Percentiles rank a stretch among this genome's conserved stretches.
Evolutionary conservation across 2,329 filamentous ascomycete species (phyloP).

Genomic region (Metarhizium sp.): DNA sequence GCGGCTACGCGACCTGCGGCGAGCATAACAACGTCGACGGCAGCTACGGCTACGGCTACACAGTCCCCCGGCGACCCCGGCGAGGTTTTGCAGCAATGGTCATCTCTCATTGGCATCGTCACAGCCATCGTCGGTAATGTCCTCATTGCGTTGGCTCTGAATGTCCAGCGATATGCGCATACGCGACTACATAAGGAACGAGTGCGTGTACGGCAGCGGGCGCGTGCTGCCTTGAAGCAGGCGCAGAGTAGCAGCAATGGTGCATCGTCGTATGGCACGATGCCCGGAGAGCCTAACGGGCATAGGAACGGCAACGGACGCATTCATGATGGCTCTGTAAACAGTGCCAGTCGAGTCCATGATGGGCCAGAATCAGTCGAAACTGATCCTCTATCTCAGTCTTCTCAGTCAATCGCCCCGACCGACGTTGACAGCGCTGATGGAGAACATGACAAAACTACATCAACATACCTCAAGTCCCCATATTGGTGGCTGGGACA

Average conservation of each 20-base stretch:
- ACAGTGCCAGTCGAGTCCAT: constrained; percentile 16
- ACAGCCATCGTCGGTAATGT: constrained; percentile 90
- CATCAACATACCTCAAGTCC: constrained; percentile 74
- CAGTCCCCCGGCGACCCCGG: constrained; percentile 24
- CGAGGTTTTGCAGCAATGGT: constrained; percentile 62
- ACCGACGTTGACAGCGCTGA: constrained; percentile 16
- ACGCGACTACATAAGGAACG: constrained; percentile 69
- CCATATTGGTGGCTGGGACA: constrained; percentile 97
- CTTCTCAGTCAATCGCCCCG: constrained; percentile 32
- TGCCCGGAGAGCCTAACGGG: constrained; percentile 12
- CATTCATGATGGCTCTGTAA: constrained; percentile 21
- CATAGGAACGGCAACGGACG: constrained; percentile 10
- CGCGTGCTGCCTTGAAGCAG: constrained; percentile 43
- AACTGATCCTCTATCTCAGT: constrained; percentile 42
- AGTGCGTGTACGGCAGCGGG: constrained; percentile 44
- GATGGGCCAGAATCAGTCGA: constrained; percentile 25
- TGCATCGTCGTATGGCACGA: constrained; percentile 27
- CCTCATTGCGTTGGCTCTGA: constrained; percentile 88
- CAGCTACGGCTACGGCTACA: constrained; percentile 6
- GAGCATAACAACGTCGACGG: not conserved
- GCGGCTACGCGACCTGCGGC: not conserved
- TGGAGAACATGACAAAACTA: constrained; percentile 23
- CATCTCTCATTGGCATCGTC: constrained; percentile 86
- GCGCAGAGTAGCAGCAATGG: constrained; percentile 20
- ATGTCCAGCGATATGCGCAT: constrained; percentile 94